Conservation (phyloP, 1,284 basidiomycete genomes). For the Pseudozyma hubeiensis region DNA sequence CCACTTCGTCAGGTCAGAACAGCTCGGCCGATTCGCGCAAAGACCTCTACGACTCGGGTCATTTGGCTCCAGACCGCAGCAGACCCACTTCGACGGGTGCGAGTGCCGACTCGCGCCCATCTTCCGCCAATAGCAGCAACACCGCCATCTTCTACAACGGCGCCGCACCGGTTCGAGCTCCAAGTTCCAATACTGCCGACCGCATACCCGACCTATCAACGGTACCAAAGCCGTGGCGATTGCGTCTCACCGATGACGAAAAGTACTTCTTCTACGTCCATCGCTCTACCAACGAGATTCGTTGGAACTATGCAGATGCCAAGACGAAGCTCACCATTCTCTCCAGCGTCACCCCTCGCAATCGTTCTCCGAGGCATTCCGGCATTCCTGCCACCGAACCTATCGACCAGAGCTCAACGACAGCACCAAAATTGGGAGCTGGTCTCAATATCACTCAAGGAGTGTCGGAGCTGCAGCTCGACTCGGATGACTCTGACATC, state of each 20-base stretch:
- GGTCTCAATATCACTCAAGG: conserved; percentile 18
- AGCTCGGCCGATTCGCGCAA: conserved; percentile 36
- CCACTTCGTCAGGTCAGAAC: conserved; percentile 21
- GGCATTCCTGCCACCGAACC: not conserved
- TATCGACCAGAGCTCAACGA: conserved; percentile 14
- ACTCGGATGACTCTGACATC: conserved; percentile 49
- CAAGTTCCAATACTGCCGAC: conserved; percentile 36
- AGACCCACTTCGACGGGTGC: conserved; percentile 15
- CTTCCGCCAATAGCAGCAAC: conserved; percentile 33
- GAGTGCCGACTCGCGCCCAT: conserved; percentile 31
- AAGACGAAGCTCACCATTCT: conserved; percentile 51
- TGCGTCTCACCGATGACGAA: conserved; percentile 51
- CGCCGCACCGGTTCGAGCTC: conserved; percentile 33
- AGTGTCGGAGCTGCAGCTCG: conserved; percentile 28
- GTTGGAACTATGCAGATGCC: conserved; percentile 43
- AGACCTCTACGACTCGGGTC: conserved; percentile 73
- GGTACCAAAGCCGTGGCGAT: conserved; percentile 49
- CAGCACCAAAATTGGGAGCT: conserved; percentile 5
- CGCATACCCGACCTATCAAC: conserved; percentile 39
- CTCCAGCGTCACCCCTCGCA: conserved; percentile 34
- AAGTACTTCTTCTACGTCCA: conserved; percentile 53
- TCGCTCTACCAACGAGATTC: conserved; percentile 42
- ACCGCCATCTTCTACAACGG: conserved; percentile 44
- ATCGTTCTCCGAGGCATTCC: conserved; percentile 25
- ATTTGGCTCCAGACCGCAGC: conserved; percentile 74